phyloP scores from a whole-genome alignment of 2,329 filamentous ascomycete species.

The Aspergillus arachidicola region DNA sequence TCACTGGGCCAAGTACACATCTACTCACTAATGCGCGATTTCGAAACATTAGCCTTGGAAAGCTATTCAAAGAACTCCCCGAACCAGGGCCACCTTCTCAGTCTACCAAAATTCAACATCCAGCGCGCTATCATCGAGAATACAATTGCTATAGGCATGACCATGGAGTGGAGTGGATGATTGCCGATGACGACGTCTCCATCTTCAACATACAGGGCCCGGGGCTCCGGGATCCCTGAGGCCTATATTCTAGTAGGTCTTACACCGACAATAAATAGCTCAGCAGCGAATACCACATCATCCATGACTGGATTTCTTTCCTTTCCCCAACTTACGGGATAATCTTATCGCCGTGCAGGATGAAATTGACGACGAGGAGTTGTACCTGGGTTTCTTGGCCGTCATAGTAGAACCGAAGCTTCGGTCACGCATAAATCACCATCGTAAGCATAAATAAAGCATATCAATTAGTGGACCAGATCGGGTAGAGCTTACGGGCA shows the following conservation, averaged over 20 bases:
- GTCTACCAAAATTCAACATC: conserved; percentile 38
- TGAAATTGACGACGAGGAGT: conserved; percentile 15
- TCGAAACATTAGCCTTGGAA: neutral
- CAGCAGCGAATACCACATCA: conserved; percentile 44
- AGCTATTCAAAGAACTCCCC: conserved; percentile 6
- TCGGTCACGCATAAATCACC: too few relatives aligned
- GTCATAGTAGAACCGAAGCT: too few relatives aligned
- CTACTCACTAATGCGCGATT: neutral
- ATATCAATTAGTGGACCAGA: too few relatives aligned
- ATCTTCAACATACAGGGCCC: conserved; percentile 19
- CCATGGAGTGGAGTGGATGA: conserved; percentile 19
- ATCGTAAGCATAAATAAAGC: too few relatives aligned
- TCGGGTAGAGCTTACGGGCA: too few relatives aligned
- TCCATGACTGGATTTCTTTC: conserved; percentile 39
- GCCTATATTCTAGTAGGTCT: conserved; percentile 26
- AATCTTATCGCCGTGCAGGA: conserved; percentile 36
- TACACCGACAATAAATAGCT: conserved; percentile 36
- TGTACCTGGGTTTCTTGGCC: too few relatives aligned
- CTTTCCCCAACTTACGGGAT: conserved; percentile 40
- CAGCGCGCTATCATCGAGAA: conserved; percentile 36
- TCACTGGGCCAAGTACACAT: neutral
- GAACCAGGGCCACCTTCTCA: conserved; percentile 27
- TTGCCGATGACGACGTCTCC: conserved; percentile 26
- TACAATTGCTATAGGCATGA: conserved; percentile 30
- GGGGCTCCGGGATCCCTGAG: neutral